Base-by-base conservation (phyloP, 441 rosid species). In the Gossypium gossypioides region DNA sequence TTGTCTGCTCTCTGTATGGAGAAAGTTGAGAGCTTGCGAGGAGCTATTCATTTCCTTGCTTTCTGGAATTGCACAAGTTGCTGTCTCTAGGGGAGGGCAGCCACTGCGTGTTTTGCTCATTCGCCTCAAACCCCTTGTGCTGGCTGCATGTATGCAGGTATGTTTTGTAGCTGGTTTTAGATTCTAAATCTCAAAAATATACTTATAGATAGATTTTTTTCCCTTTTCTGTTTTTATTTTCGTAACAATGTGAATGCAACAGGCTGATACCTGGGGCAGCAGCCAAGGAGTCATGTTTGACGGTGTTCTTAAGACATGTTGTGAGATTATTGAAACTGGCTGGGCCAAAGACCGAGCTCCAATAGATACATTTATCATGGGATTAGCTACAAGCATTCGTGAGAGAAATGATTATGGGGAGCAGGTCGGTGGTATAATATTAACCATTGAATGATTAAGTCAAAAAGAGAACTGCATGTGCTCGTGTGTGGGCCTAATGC, bases 331-430 rank as follows among this genome's bases (percentile, higher is more conserved):
- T 80, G 96, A 92, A 82, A 88, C 91, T 87, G 91, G 92, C 56
- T 96, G 97, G 99, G 67, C 83, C 81, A 96, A 85, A 81, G 97
- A 96, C 81, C 93, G 98, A 27, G 89, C 95, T 75, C 97, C 99
- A 62, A 89, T 96, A 75, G 98, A 96, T 84, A 92, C 96, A 72
- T 96, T 91, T 84, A 89, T 96, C 76, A 85, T 83, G 87, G 98
- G 97, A 61, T 79, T 96, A 81, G 95, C 93, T 51, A 79, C 93
- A 80, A 89, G 92, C 71, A 84, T 95, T 48, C 96, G 97, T 27
- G 98, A 95, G 81, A 85, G 95, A 82, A 90, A 88, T 76, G 99
- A 94, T 81, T 88, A 84, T 37, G 90, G 87, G 76, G 98, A 92
- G 68, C 96, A 88, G 99, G 99, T 94, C 44, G 32, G 81, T 69